Evolutionary conservation across 805 yeast species (phyloP), one percentile per base, ranked within the genome.

Genomic region (Yamadazyma philogaea): DNA sequence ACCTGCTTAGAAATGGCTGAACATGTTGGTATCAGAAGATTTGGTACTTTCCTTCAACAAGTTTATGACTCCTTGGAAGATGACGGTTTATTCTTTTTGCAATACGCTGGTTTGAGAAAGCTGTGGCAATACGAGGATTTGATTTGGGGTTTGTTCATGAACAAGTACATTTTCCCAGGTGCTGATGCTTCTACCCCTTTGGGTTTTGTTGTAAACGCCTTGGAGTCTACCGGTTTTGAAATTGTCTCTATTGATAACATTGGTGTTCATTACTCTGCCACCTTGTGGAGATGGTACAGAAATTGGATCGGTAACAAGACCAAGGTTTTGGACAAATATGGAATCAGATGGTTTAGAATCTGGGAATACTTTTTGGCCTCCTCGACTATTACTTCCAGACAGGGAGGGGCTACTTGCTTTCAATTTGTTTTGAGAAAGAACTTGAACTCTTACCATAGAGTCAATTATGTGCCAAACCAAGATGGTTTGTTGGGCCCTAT

Each of bases 161-260:
- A 89, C 80, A 88, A 87, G 74, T 88, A 87, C 68, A 84, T 88
- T 61, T 88, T 88, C 87, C 96, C 96, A 34, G 96, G 96, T 68
- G 96, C 96, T 40, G 96, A 88, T 70, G 96, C 96, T 37, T 87
- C 95, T 6, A 89, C 96, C 44, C 96, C 96, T 30, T 77, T 89
- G 54, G 87, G 87, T 46, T 89, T 86, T 59, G 91, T 87, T 50
- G 73, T 82, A 47, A 77, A 84, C 49, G 71, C 77, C 48, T 77
- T 88, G 60, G 96, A 88, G 71, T 82, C 79, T 30, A 79, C 84
- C 45, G 96, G 96, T 2, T 88, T 88, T 60, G 96, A 88, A 72
- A 79, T 87, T 53, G 89, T 82, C 40, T 73, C 84, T 33, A 68
- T 86, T 45, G 96, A 88, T 65, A 88, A 85, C 67, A 85, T 88